Percentiles rank a stretch among this genome's conserved stretches.
Evolutionary conservation across 148 eudicot genomes (phyloP).

Genomic region (Amaranthus hypochondriacus): DNA sequence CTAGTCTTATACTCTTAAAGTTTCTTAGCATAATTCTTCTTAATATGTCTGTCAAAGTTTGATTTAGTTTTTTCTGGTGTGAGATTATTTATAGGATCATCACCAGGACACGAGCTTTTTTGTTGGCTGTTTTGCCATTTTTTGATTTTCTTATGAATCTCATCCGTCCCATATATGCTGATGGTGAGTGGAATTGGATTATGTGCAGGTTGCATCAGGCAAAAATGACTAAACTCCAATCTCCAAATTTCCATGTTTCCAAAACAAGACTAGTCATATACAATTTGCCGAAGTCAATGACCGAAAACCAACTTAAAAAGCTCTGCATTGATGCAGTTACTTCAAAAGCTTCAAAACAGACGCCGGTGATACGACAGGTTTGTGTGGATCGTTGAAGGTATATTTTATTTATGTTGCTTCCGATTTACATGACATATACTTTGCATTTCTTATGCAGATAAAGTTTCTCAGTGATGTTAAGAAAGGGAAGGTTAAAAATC

Average conservation of each 20-base stretch:
- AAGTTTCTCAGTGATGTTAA: constrained; percentile 69
- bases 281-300: constrained; percentile 83
- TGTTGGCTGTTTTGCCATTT: constrained; percentile 1
- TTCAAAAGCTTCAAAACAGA: constrained; percentile 87
- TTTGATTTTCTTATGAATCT: neutral
- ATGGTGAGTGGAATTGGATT: constrained; percentile 9
- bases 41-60: neutral
- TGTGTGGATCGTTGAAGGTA: constrained; percentile 12
- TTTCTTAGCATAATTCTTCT: neutral
- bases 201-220: constrained; percentile 67
- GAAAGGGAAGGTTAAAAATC: constrained; percentile 54
- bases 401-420: constrained; percentile 5
- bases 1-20: neutral
- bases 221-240: constrained; percentile 67
- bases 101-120: neutral
- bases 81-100: no score
- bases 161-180: constrained; percentile 3
- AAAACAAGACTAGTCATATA: constrained; percentile 82
- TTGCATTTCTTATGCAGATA: constrained; percentile 43
- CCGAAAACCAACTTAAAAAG: constrained; percentile 52
- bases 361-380: constrained; percentile 81
- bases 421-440: neutral
- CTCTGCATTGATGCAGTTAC: constrained; percentile 76
- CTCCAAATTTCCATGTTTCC: constrained; percentile 93
- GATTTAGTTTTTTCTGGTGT: neutral